Conservation (phyloP, 768 basidiomycete genomes). For the Lyophyllum decastes region DNA sequence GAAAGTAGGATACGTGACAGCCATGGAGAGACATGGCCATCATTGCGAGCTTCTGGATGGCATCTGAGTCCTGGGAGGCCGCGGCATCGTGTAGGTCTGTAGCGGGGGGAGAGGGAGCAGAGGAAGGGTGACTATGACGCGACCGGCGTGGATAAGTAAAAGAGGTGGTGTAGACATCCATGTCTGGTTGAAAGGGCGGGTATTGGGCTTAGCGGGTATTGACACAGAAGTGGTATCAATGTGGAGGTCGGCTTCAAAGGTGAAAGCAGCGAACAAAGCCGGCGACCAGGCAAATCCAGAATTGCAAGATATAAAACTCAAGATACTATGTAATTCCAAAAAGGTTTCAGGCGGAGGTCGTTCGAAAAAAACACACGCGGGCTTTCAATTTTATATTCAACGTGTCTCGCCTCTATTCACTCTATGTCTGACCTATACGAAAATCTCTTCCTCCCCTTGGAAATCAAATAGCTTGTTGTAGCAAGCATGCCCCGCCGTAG, state of each 20-base stretch:
- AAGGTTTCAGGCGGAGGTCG: constrained; percentile 28
- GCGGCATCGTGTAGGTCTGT: constrained; percentile 38
- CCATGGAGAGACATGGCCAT: constrained; percentile 80
- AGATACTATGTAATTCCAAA: constrained; percentile 28
- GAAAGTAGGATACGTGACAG: constrained; percentile 80
- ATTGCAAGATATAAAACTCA: constrained; percentile 16
- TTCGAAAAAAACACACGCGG: constrained; percentile 39
- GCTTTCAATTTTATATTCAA: constrained; percentile 34
- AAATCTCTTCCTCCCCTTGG: constrained; percentile 25
- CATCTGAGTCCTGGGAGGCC: constrained; percentile 59
- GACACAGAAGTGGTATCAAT: constrained; percentile 55
- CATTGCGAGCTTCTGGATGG: constrained; percentile 77
- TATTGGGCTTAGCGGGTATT: constrained; percentile 53
- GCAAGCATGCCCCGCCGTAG: constrained; percentile 49
- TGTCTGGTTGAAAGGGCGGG: constrained; percentile 40
- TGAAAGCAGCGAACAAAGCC: constrained; percentile 31
- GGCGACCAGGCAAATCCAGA: constrained; percentile 26
- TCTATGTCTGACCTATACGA: constrained; percentile 4
- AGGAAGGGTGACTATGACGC: constrained; percentile 64
- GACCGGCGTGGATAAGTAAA: constrained; percentile 89
- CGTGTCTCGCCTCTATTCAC: constrained; percentile 3
- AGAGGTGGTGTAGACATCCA: constrained; percentile 96
- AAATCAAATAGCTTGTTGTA: constrained; percentile 71
- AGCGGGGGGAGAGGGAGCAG: constrained; percentile 50
- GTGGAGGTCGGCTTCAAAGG: constrained; percentile 30